Evolutionary conservation across 176 grass and related monocot species (phyloP).

Genomic region (Triticum dicoccoides): DNA sequence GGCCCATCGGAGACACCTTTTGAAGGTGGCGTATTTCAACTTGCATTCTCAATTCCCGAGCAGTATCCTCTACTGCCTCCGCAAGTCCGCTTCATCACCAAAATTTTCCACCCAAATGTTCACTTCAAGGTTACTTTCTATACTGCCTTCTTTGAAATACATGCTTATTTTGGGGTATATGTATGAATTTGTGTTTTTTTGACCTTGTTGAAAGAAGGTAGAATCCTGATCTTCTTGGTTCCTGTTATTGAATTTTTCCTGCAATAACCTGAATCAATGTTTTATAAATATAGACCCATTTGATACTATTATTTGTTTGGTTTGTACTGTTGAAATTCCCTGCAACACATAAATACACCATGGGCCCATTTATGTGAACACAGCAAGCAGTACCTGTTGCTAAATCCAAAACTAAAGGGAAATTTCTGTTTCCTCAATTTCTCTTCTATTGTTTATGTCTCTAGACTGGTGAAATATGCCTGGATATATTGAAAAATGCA

Average conservation of each 20-base stretch:
- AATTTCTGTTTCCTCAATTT: slow-evolving; percentile 19
- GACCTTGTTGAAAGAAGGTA: background rate
- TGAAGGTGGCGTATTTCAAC: slow-evolving; percentile 93
- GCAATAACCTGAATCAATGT: background rate
- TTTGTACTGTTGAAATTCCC: background rate
- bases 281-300: background rate
- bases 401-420: background rate
- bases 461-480: slow-evolving; percentile 96
- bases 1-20: slow-evolving; percentile 95
- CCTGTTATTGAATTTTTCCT: background rate
- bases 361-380: background rate
- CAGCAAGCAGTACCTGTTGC: background rate
- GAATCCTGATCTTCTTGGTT: background rate
- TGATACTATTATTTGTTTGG: background rate
- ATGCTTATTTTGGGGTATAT: background rate
- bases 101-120: slow-evolving; percentile 99
- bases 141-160: background rate
- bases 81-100: slow-evolving; percentile 96
- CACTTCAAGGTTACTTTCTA: slow-evolving; percentile 87
- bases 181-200: background rate
- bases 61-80: slow-evolving; percentile 99
- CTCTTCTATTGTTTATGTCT: slow-evolving; percentile 2
- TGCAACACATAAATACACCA: background rate
- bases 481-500: slow-evolving; percentile 99
- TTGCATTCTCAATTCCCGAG: slow-evolving; percentile 91